Percentiles rank a stretch among this genome's conserved stretches.
Evolutionary conservation across 768 basidiomycete genomes (phyloP).

Genomic region (Lactarius akahatsu): DNA sequence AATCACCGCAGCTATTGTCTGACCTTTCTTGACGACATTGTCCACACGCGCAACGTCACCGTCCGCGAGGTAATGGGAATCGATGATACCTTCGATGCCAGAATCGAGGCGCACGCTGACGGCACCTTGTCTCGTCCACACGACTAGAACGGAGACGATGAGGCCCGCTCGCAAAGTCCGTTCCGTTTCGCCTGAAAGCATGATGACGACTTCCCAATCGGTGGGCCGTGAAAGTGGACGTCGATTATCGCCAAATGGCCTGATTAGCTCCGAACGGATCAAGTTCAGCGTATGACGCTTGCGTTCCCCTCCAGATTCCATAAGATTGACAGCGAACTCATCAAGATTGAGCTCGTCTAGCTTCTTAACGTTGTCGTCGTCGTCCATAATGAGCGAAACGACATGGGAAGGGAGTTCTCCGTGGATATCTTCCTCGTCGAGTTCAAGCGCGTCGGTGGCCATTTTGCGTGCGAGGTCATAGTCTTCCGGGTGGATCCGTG

Average conservation of each 20-base stretch:
- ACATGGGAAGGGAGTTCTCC: slow-evolving; percentile 90
- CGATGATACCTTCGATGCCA: slow-evolving; percentile 83
- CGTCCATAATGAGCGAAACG: slow-evolving; percentile 82
- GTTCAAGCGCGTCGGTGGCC: slow-evolving; percentile 94
- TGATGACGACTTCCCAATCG: slow-evolving; percentile 84
- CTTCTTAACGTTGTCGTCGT: slow-evolving; percentile 74
- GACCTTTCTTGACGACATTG: slow-evolving; percentile 68
- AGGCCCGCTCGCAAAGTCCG: slow-evolving; percentile 75
- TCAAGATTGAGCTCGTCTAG: slow-evolving; percentile 90
- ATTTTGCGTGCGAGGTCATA: slow-evolving; percentile 98
- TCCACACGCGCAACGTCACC: slow-evolving; percentile 37
- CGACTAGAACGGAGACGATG: slow-evolving; percentile 73
- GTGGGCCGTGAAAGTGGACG: slow-evolving; percentile 58
- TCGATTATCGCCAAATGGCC: slow-evolving; percentile 78
- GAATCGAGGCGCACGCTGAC: slow-evolving; percentile 84
- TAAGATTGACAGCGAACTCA: slow-evolving; percentile 92
- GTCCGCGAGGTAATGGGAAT: slow-evolving; percentile 57
- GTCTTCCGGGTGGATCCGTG: slow-evolving; percentile 95
- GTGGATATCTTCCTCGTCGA: slow-evolving; percentile 96
- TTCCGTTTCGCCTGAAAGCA: slow-evolving; percentile 91
- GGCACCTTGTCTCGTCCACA: slow-evolving; percentile 50
- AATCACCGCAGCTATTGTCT: slow-evolving; percentile 77
- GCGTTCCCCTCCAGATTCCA: slow-evolving; percentile 75
- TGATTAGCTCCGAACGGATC: slow-evolving; percentile 81
- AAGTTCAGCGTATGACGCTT: slow-evolving; percentile 89